Evolutionary conservation across 805 yeast genomes (phyloP).

Genomic region (Scheffersomyces lignosus): DNA sequence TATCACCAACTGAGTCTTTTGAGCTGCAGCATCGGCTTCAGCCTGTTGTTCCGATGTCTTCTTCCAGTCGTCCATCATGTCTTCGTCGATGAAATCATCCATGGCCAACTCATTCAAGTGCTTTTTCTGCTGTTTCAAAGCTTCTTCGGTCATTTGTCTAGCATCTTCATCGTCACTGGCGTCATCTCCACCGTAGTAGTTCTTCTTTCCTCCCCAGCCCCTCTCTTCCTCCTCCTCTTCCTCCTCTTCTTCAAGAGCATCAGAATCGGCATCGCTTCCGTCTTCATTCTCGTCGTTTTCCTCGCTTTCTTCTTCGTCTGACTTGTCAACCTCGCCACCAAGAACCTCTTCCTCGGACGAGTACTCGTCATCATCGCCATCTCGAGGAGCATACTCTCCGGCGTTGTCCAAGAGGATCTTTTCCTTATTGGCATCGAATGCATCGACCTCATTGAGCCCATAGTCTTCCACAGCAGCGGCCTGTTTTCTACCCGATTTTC

Average conservation of each 20-base stretch:
- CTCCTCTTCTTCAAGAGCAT: slow-evolving; percentile 31
- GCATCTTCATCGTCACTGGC: slow-evolving; percentile 76
- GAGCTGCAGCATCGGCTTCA: slow-evolving; percentile 17
- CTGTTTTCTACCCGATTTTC: slow-evolving; percentile 10
- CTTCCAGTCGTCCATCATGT: slow-evolving; percentile 77
- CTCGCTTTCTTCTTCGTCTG: slow-evolving; percentile 46
- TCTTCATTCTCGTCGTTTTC: slow-evolving; percentile 41
- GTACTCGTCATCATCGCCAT: slow-evolving; percentile 29
- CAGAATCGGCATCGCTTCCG: slow-evolving; percentile 48
- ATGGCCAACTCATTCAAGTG: slow-evolving; percentile 67
- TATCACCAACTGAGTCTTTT: slow-evolving; percentile 11
- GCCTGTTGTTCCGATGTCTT: slow-evolving; percentile 52
- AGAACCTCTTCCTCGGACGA: slow-evolving; percentile 60
- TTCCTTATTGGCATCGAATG: slow-evolving; percentile 61
- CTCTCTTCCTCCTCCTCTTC: slow-evolving; percentile 26
- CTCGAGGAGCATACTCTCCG: slow-evolving; percentile 37
- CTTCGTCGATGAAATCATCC: slow-evolving; percentile 64
- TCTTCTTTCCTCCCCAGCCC: slow-evolving; percentile 45
- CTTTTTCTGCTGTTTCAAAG: slow-evolving; percentile 75
- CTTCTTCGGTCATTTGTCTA: slow-evolving; percentile 81
- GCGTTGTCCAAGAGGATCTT: slow-evolving; percentile 58
- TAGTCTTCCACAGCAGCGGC: slow-evolving; percentile 20
- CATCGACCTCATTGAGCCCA: slow-evolving; percentile 68
- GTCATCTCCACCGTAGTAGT: slow-evolving; percentile 58
- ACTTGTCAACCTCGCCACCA: slow-evolving; percentile 31